Base-by-base conservation (phyloP, 2,329 filamentous ascomycete species). In the Sporothrix inflata region DNA sequence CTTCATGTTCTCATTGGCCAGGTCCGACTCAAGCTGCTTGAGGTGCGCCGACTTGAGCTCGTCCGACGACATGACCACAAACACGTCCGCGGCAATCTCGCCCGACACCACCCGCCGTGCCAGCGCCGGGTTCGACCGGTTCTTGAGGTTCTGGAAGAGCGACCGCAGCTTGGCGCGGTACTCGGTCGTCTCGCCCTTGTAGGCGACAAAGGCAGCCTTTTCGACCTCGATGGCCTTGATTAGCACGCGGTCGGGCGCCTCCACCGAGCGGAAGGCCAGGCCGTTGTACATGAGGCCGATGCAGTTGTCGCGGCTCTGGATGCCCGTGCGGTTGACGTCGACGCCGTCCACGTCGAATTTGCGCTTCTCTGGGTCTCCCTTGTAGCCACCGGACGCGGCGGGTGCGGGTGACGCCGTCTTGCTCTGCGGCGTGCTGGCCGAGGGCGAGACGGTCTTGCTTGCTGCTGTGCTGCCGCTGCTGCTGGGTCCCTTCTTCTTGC, bases 261-360 rank as follows among this genome's bases (percentile, higher is more conserved):
- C 91, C 72, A 89, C 88, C 63, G 92, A 94, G 75, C 88, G 87
- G 79, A 85, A 91, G 7, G 88, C 88, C 21, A 99, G 86, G 19
- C 94, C 96, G 78, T 99, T 96, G 84, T 98, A 99, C 81, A 99
- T 88, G 57, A 99, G 87, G 67, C 94, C 94, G 74, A 98, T 90
- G 80, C 93, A 97, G 79, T 90, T 91, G 83, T 98, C 93, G 73
- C 96, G 92, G 24, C 88, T 87, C 72, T 86, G 83, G 73, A 91
- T 90, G 65, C 90, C 90, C 19, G 94, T 98, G 69, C 94, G 88
- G 75, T 91, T 89, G 77, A 89, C 88, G 77, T 94, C 90, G 70
- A 97, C 89, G 53, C 91, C 90, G 80, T 98, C 96, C n/a, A 86
- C 87, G 77, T 91, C 91, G 84, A 91, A 93, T 76, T 89, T 93